Evolutionary conservation across 208 protist species (phyloP), one percentile per base, ranked within the genome.

Genomic region (Tritrichomonas musculus): DNA sequence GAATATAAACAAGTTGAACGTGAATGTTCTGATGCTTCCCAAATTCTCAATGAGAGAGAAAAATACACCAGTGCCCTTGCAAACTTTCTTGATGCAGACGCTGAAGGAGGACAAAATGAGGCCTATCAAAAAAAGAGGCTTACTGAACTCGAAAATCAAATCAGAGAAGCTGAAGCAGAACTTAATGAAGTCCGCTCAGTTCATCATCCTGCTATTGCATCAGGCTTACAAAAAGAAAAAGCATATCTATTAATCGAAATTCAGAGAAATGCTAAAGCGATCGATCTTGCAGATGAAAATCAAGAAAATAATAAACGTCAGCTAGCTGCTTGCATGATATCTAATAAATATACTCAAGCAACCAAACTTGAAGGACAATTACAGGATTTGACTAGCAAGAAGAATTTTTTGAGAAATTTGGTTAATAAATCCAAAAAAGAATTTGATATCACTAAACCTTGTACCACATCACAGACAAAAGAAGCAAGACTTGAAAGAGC

Each of bases 361-460:
- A 69, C 64, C 11, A 25, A 69, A 33, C 25, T 69, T n/a, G 64
- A 69, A n/a, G 27, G 22, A 3, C 11, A 69, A 69, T 69, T n/a
- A n/a, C 64, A 69, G 3, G 64, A 69, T 33, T 33, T 88, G 33
- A 39, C 14, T 20, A 20, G 47, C 30, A 88, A 88, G 47, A 44
- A n/a, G 8, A 27, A 25, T 39, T 88, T 88, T 30, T 47, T 88
- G 5, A 44, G 77, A 17, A 44, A 20, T 20, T 27, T 47, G 22
- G 77, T 88, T 57, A 88, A 88, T 27, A 88, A 88, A 50, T 47
- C 25, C 47, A 88, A 88, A 36, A 44, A 88, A 39, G 77, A 88
- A 17, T 88, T 88, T 57, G 77, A 88, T 27, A 88, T 39, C 25
- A 44, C 47, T 53, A 53, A 13, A n/a, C 47, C 77, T 22, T 47